These are phyloP conservation scores for Arxiozyma heterogenica DNA, from an alignment of 1,139 yeast genomes.

Conservation along the genomic window DNA sequence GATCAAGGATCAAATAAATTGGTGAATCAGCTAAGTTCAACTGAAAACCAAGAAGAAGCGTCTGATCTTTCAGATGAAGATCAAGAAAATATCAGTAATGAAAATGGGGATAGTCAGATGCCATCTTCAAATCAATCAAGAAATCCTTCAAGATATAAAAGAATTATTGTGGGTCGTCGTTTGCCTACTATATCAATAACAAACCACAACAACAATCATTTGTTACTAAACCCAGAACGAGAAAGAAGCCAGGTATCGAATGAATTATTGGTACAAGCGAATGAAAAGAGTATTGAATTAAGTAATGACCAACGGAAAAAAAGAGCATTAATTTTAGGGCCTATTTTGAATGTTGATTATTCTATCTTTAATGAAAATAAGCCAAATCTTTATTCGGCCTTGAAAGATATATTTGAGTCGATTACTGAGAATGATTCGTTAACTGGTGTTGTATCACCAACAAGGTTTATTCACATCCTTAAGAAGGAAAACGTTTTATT, in stretches of 20 bases:
- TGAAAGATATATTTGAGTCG: slow-evolving; percentile 78
- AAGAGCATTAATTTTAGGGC: slow-evolving; percentile 73
- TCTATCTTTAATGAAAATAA: slow-evolving; percentile 8
- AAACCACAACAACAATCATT: neutral
- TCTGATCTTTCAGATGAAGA: neutral
- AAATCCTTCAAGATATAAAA: neutral
- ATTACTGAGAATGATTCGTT: slow-evolving; percentile 63
- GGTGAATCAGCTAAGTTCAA: neutral
- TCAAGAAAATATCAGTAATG: neutral
- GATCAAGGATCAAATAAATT: neutral
- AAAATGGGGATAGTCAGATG: neutral
- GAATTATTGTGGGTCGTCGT: slow-evolving; percentile 5
- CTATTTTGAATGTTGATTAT: slow-evolving; percentile 71
- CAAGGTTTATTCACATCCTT: slow-evolving; percentile 59
- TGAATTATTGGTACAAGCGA: neutral
- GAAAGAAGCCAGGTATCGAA: neutral
- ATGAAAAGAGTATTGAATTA: slow-evolving; percentile 1
- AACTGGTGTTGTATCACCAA: slow-evolving; percentile 82
- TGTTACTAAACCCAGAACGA: neutral
- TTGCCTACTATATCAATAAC: neutral
- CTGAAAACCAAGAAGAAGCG: neutral
- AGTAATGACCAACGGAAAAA: slow-evolving; percentile 68
- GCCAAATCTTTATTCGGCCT: slow-evolving; percentile 57
- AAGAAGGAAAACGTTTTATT: slow-evolving; percentile 79
- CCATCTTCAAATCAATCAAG: neutral